Conservation (phyloP, 176 grass and related monocot genomes). For the Lolium rigidum region DNA sequence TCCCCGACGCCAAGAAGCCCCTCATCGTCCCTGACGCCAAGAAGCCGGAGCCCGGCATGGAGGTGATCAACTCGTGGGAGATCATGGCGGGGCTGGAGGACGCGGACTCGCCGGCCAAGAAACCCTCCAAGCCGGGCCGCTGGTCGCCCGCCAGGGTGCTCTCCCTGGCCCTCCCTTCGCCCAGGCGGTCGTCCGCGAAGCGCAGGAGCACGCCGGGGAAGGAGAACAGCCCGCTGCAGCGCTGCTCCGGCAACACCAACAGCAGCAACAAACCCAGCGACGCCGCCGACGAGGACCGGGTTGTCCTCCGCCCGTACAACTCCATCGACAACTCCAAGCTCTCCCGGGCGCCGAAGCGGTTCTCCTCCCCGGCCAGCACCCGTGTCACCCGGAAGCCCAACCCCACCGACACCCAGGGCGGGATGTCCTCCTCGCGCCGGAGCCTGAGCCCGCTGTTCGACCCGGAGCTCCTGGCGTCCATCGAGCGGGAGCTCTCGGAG, state of each 20-base stretch:
- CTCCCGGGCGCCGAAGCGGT: conserved; percentile 56
- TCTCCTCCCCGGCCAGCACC: conserved; percentile 65
- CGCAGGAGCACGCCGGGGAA: conserved; percentile 62
- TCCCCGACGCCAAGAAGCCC: too few relatives aligned
- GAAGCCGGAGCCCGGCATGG: conserved; percentile 57
- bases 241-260: conserved; percentile 44
- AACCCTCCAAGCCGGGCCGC: conserved; percentile 51
- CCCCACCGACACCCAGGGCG: conserved; percentile 29
- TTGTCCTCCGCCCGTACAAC: conserved; percentile 69
- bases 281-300: conserved; percentile 45
- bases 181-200: conserved; percentile 51
- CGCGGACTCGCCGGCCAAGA: conserved; percentile 69
- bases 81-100: conserved; percentile 91
- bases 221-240: conserved; percentile 83
- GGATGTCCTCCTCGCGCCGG: conserved; percentile 69
- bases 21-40: conserved; percentile 27
- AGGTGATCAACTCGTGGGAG: conserved; percentile 94
- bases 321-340: conserved; percentile 83
- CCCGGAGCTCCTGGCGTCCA: conserved; percentile 81
- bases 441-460: conserved; percentile 94
- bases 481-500: conserved; percentile 80
- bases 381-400: conserved; percentile 57
- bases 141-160: conserved; percentile 72
- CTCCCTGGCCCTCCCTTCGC: conserved; percentile 56
- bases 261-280: conserved; percentile 36